Conservation (phyloP, 257 asterid species). For the Ilex asprella region DNA sequence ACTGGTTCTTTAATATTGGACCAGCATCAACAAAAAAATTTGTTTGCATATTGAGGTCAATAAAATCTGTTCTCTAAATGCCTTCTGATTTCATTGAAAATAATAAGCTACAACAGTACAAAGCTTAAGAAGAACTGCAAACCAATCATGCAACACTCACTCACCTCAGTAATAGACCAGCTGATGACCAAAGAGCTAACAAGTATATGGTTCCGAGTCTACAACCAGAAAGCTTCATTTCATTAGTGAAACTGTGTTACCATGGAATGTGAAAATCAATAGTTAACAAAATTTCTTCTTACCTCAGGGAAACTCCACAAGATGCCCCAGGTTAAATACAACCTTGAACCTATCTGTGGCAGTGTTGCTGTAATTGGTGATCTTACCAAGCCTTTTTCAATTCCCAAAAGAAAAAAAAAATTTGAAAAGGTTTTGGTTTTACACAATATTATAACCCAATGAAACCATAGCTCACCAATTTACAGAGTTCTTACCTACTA, state of each 20-base stretch:
- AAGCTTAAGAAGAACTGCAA: no score
- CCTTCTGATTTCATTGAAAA: no score
- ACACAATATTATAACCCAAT: background rate
- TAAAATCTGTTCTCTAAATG: no score
- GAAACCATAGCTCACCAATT: background rate
- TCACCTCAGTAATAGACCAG: constrained; percentile 81
- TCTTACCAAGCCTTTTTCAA: constrained; percentile 57
- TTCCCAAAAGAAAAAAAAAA: background rate
- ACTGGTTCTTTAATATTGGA: no score
- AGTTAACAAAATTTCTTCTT: constrained; percentile 1
- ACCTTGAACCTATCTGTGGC: constrained; percentile 78
- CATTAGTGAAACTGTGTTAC: background rate
- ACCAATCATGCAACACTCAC: constrained; percentile 3
- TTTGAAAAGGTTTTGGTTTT: background rate
- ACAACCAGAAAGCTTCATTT: constrained; percentile 6
- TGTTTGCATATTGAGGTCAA: no score
- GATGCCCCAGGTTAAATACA: constrained; percentile 87
- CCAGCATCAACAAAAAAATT: no score
- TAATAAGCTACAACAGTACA: no score
- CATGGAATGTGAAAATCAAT: background rate
- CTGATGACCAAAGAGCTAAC: constrained; percentile 68
- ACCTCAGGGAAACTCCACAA: constrained; percentile 85
- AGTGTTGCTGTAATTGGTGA: constrained; percentile 88
- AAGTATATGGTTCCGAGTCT: constrained; percentile 52
- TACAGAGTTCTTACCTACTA: constrained; percentile 28